phyloP scores from a whole-genome alignment of 2,329 filamentous ascomycete species.

The Pseudocercospora vitis region DNA sequence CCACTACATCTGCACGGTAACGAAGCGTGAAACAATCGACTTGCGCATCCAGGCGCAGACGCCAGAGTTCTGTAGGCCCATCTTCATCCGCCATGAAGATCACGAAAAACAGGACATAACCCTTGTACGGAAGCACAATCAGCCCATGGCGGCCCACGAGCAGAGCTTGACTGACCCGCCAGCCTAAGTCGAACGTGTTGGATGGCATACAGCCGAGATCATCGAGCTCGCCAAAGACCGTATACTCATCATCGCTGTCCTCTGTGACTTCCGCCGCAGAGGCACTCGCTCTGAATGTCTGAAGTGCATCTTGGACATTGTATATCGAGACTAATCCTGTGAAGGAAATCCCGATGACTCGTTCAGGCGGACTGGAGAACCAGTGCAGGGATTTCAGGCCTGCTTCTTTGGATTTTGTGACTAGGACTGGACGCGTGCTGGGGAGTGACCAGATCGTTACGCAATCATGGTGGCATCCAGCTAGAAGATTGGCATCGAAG shows the following conservation, averaged over 20 bases:
- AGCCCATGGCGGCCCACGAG: constrained; percentile 30
- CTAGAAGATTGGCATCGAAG: constrained; percentile 15
- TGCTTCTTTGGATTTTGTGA: constrained; percentile 10
- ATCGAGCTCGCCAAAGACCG: constrained; percentile 26
- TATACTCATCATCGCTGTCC: constrained; percentile 22
- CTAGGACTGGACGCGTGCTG: constrained; percentile 16
- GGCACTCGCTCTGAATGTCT: constrained; percentile 3
- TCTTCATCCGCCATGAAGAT: constrained; percentile 22
- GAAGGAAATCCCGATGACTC: constrained; percentile 15
- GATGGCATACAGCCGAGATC: constrained; percentile 19
- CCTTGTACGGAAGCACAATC: constrained; percentile 25
- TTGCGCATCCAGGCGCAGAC: constrained; percentile 20
- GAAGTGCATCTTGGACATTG: constrained; percentile 15
- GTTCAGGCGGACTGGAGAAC: constrained; percentile 11
- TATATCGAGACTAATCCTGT: constrained; percentile 16
- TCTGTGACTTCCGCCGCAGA: not conserved
- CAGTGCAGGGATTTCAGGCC: constrained; percentile 19
- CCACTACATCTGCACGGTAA: constrained; percentile 9
- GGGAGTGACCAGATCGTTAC: constrained; percentile 19
- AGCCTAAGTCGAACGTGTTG: constrained; percentile 13
- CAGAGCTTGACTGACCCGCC: constrained; percentile 16
- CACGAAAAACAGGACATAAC: constrained; percentile 27
- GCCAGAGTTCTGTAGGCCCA: constrained; percentile 24
- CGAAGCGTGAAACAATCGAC: constrained; percentile 26
- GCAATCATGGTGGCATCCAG: constrained; percentile 15